Base-by-base conservation (phyloP, 2,329 filamentous ascomycete genomes). In the Thelonectria rubi region DNA sequence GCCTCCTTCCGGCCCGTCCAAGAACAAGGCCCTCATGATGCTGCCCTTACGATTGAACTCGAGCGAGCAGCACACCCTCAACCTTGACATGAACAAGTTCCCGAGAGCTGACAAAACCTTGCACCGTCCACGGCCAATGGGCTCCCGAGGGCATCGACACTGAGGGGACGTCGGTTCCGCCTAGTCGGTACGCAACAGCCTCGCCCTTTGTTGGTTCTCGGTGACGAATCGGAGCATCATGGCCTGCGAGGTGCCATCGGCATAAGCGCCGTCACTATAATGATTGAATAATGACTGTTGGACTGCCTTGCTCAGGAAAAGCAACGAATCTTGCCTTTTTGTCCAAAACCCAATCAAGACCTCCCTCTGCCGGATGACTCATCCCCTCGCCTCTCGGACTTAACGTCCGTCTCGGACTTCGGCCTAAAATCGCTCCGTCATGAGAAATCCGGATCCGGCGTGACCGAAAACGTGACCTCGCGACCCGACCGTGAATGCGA, bases 371-470 rank as follows among this genome's bases (percentile, higher is more conserved):
- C 20, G 26, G 32, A 58, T 71, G 68, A 71, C 63, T 70, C 68
- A 66, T 61, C 12, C 26, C 20, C 3, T 30, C 15, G 47, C 40
- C 48, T 54, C 24, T 65, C 65, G 66, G 65, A 66, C 64, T 68
- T 68, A 60, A 57, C 58, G 47, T 56, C 50, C 60, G 3, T 58
- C 21, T 71, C 69, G 69, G 69, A 54, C 61, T 71, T 70, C 69
- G 69, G 69, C 57, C 60, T 62, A 56, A 68, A 60, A 65, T 55
- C 53, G 65, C 39, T 52, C 60, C 61, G 62, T 24, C 37, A 46
- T 59, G 46, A 45, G 51, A 53, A 69, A 69, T 66, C 60, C 50
- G 30, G 18, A 37, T 53, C 30, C 26, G 60, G 58, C 64, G 52
- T 52, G 54, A 42, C 14, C n/a, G 43, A 52, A 65, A 65, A 65